A percentile compares a stretch with the other conserved stretches of the same genome.
Evolutionary conservation across 2,329 filamentous ascomycete species (phyloP).

Genomic region (Fusarium tjaetaba): DNA sequence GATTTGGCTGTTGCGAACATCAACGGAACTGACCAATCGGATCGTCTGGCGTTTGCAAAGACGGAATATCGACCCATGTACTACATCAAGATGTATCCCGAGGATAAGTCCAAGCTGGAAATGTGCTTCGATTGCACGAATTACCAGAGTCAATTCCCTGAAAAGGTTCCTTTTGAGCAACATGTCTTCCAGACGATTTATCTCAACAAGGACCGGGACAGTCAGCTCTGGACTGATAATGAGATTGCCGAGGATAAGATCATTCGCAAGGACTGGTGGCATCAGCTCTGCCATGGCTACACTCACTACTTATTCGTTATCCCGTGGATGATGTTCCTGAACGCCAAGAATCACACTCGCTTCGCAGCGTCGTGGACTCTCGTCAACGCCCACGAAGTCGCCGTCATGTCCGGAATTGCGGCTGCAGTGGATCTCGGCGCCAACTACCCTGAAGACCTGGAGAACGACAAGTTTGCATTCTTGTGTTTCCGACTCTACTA

Average conservation of each 20-base stretch:
- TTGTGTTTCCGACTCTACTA: slow-evolving; percentile 71
- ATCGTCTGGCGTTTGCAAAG: slow-evolving; percentile 21
- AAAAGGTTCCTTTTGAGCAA: slow-evolving; percentile 28
- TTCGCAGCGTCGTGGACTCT: slow-evolving; percentile 24
- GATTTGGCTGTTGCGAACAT: slow-evolving; percentile 22
- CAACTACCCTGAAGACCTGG: slow-evolving; percentile 56
- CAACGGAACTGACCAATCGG: slow-evolving; percentile 16
- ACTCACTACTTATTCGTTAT: slow-evolving; percentile 25
- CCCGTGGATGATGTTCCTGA: slow-evolving; percentile 29
- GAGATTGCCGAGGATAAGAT: slow-evolving; percentile 28
- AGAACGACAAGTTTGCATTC: slow-evolving; percentile 70
- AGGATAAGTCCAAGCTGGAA: slow-evolving; percentile 29
- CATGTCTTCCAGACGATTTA: slow-evolving; percentile 63
- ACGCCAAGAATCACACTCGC: slow-evolving; percentile 27
- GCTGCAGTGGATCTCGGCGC: slow-evolving; percentile 25
- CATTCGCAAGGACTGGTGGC: slow-evolving; percentile 32
- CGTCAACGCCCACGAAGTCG: slow-evolving; percentile 11
- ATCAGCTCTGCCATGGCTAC: slow-evolving; percentile 24
- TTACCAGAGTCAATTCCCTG: slow-evolving; percentile 29
- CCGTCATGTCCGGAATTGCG: slow-evolving; percentile 27
- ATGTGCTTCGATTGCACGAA: slow-evolving; percentile 34
- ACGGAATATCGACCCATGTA: slow-evolving; percentile 31
- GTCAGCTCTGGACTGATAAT: slow-evolving; percentile 19
- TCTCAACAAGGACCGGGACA: slow-evolving; percentile 53
- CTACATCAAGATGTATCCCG: slow-evolving; percentile 33